phyloP scores from a whole-genome alignment of 2,329 filamentous ascomycete genomes.

The Dothidotthia symphoricarpi region DNA sequence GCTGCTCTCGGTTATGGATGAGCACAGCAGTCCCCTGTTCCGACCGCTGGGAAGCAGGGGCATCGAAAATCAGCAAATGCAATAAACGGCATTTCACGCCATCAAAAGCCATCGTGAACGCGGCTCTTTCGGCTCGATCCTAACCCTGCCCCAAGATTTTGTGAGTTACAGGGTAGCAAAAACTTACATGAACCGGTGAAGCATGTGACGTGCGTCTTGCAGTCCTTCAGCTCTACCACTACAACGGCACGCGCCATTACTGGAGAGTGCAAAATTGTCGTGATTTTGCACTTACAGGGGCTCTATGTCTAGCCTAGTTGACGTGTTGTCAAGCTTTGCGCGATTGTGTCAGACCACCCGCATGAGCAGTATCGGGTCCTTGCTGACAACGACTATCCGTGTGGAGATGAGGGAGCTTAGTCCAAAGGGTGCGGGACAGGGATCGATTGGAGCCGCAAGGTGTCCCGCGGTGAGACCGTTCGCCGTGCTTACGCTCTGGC shows the following conservation, averaged over 20 bases:
- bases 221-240: constrained; percentile 1
- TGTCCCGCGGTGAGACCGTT: constrained; percentile 29
- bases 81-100: constrained; percentile 12
- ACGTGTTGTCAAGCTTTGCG: constrained; percentile 33
- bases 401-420: constrained; percentile 38
- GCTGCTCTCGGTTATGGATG: constrained; percentile 12
- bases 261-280: constrained; percentile 11
- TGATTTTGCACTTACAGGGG: constrained; percentile 11
- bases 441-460: constrained; percentile 23
- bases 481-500: constrained; percentile 36
- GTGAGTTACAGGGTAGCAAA: constrained; percentile 7
- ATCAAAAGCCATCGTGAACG: constrained; percentile 11
- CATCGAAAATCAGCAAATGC: constrained; percentile 18
- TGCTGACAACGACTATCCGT: constrained; percentile 24
- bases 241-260: constrained; percentile 5
- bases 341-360: constrained; percentile 12
- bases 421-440: constrained; percentile 16
- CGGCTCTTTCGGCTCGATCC: constrained; percentile 16
- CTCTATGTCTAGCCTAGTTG: constrained; percentile 29
- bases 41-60: constrained; percentile 17
- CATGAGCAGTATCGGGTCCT: constrained; percentile 30
- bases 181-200: constrained; percentile 14
- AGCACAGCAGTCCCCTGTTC: constrained; percentile 16
- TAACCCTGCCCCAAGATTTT: not conserved
- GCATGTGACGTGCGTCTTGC: constrained; percentile 14